These are phyloP conservation scores for Ceratocystis cacaofunesta DNA, from an alignment of 2,329 filamentous ascomycete species.

Conservation along the genomic window DNA sequence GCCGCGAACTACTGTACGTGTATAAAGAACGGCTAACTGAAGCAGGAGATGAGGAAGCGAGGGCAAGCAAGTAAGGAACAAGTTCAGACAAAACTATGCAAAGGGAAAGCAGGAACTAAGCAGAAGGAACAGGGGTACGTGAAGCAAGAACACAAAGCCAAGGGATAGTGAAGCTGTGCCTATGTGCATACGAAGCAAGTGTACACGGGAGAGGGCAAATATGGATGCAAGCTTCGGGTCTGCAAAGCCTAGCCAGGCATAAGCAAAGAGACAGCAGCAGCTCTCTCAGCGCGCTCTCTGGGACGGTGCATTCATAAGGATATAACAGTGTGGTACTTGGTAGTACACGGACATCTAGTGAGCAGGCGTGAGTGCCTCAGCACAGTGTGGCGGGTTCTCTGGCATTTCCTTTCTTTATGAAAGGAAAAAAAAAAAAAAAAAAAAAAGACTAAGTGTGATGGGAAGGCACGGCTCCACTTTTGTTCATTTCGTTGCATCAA, in stretches of 20 bases:
- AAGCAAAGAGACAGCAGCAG: neutral
- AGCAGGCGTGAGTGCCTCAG: neutral
- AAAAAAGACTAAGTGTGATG: neutral
- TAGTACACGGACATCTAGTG: neutral
- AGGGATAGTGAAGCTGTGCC: neutral
- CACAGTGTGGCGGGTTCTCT: neutral
- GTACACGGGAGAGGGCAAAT: neutral
- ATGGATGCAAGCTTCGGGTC: no score
- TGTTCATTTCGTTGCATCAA: conserved; percentile 1
- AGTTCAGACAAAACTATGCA: neutral
- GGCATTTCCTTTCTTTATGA: neutral
- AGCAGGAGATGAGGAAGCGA: neutral
- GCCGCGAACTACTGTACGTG: neutral
- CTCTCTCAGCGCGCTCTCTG: neutral
- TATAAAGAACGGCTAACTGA: neutral
- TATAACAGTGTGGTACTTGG: neutral
- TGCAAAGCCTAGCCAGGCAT: no score
- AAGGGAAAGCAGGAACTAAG: neutral
- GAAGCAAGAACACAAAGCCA: neutral
- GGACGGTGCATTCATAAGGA: neutral
- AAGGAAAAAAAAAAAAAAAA: no score
- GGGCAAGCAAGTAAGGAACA: neutral
- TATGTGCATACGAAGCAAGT: neutral
- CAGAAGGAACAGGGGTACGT: neutral
- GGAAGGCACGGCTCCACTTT: neutral